Percentiles rank a stretch among this genome's conserved stretches.
Evolutionary conservation across 1,284 basidiomycete species (phyloP).

Genomic region (Cryptococcus hybrid): DNA sequence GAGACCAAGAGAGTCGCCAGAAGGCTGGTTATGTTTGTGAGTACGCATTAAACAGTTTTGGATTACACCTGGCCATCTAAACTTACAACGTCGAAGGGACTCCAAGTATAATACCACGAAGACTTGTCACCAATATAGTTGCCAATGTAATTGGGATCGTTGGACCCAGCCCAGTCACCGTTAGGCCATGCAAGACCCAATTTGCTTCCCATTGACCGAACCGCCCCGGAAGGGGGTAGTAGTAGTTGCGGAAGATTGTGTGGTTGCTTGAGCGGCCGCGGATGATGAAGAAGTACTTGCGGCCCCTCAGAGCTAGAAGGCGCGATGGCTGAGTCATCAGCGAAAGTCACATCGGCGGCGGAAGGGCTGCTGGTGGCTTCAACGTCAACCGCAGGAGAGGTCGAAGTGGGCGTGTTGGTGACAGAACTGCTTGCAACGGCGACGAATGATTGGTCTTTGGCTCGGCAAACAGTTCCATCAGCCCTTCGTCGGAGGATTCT

Average conservation of each 20-base stretch:
- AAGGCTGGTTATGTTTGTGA: conserved; percentile 23
- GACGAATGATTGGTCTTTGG: conserved; percentile 2
- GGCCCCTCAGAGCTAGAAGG: conserved; percentile 16
- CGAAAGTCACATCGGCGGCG: conserved; percentile 3
- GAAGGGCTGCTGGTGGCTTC: conserved; percentile 4
- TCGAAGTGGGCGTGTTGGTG: conserved; percentile 14
- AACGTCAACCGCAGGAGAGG: conserved; percentile 3
- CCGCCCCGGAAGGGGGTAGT: no score
- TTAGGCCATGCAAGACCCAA: conserved; percentile 65
- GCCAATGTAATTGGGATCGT: conserved; percentile 56
- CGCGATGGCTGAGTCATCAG: conserved; percentile 12
- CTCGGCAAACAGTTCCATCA: conserved; percentile 43
- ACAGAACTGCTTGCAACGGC: conserved; percentile 19
- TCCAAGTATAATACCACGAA: conserved; percentile 51
- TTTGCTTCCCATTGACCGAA: conserved; percentile 50
- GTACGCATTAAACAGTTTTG: neutral
- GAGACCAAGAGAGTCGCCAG: conserved; percentile 53
- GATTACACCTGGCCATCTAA: neutral
- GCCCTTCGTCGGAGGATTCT: conserved; percentile 29
- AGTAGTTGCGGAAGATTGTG: no score
- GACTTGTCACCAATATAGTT: conserved; percentile 42
- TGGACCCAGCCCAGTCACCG: conserved; percentile 49
- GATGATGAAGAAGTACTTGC: neutral
- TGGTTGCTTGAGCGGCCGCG: no score
- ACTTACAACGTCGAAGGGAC: conserved; percentile 18